Base-by-base conservation (phyloP, 2,329 filamentous ascomycete genomes). In the Zalaria obscura region DNA sequence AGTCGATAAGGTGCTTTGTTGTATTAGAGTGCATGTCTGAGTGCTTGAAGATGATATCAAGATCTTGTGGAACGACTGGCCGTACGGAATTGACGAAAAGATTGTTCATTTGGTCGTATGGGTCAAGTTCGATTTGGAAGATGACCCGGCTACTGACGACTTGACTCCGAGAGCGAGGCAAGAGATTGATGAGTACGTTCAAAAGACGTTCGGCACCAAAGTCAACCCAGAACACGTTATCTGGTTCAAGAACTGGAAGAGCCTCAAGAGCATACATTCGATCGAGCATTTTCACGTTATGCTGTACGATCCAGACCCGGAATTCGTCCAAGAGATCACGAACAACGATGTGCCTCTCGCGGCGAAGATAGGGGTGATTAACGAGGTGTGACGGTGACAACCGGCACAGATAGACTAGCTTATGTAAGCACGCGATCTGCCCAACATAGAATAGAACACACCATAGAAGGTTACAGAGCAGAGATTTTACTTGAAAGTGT, bases 231-330 rank as follows among this genome's bases (percentile, higher is more conserved):
- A 68, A 25, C 62, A 70, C 46, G 75, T 83, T 36, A 58, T 87
- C 46, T 96, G 87, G 86, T 95, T 95, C 65, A 93, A 83, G 66
- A 96, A 96, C 55, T 94, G 87, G 86, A 73, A 69, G 41, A 75
- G 73, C 10, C 65, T 95, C 50, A 94, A 94, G 66, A 91, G 82
- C 25, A 76, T 96, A 27, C 76, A 86, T 52, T 77, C 83, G 1
- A 76, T 96, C 7, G 88, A 95, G 67, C 89, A 96, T 59, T 91
- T 96, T 55, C 89, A 96, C 60, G 80, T 95, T 55, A 87, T 95
- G 86, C 67, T 95, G 41, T 83, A 80, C 58, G 70, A 84, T 50
- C 80, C 87, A 1, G 78, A 89, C 51, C 66, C 69, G 33, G 69
- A 66, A 3, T 85, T 93, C 50, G 62, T 94, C 36, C 64, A 66